A percentile compares a stretch with the other conserved stretches of the same genome.
phyloP scores from a whole-genome alignment of 2,329 filamentous ascomycete genomes.

The Coniochaeta sp. region DNA sequence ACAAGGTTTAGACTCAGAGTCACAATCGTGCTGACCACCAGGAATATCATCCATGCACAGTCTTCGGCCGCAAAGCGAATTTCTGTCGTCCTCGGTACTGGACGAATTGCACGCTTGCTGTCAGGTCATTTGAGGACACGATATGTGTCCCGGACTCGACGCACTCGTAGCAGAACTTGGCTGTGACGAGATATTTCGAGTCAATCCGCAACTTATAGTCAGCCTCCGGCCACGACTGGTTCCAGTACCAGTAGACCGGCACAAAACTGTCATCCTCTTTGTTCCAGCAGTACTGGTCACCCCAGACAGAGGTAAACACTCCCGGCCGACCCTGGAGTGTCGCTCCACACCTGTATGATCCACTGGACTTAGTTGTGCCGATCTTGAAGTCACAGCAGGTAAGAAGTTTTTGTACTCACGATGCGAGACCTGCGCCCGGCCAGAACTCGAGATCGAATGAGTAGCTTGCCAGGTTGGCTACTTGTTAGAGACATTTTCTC shows the following conservation, averaged over 20 bases:
- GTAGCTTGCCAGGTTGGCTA: not conserved
- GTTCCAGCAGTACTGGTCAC: not conserved
- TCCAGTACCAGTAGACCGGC: slow-evolving; percentile 1
- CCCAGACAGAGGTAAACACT: not conserved
- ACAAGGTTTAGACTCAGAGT: too few relatives aligned
- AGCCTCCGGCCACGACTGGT: not conserved
- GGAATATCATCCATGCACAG: not conserved
- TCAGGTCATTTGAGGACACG: not conserved
- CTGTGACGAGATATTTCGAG: not conserved
- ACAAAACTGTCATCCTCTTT: not conserved
- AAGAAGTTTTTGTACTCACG: not conserved
- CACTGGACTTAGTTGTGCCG: not conserved
- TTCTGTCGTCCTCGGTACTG: not conserved
- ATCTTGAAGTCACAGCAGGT: not conserved
- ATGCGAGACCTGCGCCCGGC: not conserved
- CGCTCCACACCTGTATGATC: not conserved
- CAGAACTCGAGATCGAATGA: not conserved
- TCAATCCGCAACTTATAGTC: not conserved
- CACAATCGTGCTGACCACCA: not conserved
- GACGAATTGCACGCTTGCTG: not conserved
- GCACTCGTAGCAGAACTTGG: not conserved
- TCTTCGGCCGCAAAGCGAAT: not conserved
- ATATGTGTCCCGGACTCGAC: not conserved
- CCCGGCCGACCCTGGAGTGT: not conserved
- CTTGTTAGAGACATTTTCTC: not conserved